Conservation (phyloP, 1,139 yeast genomes). For the Yamadazyma triangularis region DNA sequence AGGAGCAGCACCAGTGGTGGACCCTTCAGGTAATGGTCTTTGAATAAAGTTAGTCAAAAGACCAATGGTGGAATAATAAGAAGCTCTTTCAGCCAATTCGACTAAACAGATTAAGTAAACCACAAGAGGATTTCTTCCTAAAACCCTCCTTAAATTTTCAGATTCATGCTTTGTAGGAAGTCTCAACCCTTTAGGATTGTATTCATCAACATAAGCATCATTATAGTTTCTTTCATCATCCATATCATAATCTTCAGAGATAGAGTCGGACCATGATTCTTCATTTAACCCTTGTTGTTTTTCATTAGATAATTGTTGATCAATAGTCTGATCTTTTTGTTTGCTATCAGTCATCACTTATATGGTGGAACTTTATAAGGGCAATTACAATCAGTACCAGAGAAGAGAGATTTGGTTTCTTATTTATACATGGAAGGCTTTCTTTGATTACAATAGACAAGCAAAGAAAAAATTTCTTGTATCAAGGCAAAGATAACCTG, state of each 20-base stretch:
- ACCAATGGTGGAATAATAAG: slow-evolving; percentile 41
- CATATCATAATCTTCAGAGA: slow-evolving; percentile 18
- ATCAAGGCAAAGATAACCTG: too few relatives aligned
- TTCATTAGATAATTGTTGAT: background rate
- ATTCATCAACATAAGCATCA: slow-evolving; percentile 23
- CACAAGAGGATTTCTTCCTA: slow-evolving; percentile 24
- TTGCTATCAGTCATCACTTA: too few relatives aligned
- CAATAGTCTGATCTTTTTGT: too few relatives aligned
- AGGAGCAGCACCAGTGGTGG: slow-evolving; percentile 41
- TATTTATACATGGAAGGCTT: too few relatives aligned
- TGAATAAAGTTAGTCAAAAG: slow-evolving; percentile 41
- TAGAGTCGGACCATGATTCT: slow-evolving; percentile 8
- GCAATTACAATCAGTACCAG: too few relatives aligned
- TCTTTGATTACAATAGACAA: too few relatives aligned
- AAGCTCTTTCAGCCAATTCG: slow-evolving; percentile 45
- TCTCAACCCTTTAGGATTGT: slow-evolving; percentile 30
- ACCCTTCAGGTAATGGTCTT: slow-evolving; percentile 47
- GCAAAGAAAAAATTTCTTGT: too few relatives aligned
- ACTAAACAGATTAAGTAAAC: slow-evolving; percentile 36
- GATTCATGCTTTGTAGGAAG: slow-evolving; percentile 40
- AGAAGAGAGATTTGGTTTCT: too few relatives aligned
- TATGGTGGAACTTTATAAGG: too few relatives aligned
- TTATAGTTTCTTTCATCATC: slow-evolving; percentile 22
- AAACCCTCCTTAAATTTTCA: slow-evolving; percentile 35
- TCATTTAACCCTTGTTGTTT: slow-evolving; percentile 5